Conservation (phyloP, 2,329 filamentous ascomycete genomes). For the Dactylonectria macrodidyma region DNA sequence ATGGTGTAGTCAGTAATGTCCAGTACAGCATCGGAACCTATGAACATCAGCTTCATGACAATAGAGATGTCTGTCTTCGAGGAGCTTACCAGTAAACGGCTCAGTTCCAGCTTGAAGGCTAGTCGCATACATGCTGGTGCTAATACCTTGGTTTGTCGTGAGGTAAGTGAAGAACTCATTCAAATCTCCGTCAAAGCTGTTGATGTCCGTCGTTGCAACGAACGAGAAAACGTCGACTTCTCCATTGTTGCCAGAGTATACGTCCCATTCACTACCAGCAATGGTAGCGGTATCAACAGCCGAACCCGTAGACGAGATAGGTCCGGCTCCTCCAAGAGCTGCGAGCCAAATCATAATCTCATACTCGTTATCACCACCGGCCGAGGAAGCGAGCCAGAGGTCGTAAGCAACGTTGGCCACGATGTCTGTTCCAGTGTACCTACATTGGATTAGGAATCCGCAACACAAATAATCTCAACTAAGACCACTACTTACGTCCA, state of each 20-base stretch:
- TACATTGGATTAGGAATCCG: slow-evolving; percentile 39
- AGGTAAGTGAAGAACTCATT: slow-evolving; percentile 72
- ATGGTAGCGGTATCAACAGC: slow-evolving; percentile 61
- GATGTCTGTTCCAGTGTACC: slow-evolving; percentile 48
- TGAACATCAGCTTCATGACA: not conserved
- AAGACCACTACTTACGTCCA: slow-evolving; percentile 32
- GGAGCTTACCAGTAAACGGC: slow-evolving; percentile 62
- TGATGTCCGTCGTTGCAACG: slow-evolving; percentile 56
- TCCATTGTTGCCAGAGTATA: slow-evolving; percentile 72
- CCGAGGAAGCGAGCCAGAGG: slow-evolving; percentile 67
- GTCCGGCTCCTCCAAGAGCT: slow-evolving; percentile 69
- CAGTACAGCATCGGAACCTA: slow-evolving; percentile 25
- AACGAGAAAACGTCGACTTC: slow-evolving; percentile 72
- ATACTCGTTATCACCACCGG: slow-evolving; percentile 61
- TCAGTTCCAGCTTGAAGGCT: slow-evolving; percentile 61
- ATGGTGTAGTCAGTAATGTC: slow-evolving; percentile 24
- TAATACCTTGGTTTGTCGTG: slow-evolving; percentile 57
- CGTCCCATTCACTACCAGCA: slow-evolving; percentile 66
- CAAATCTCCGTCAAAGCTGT: slow-evolving; percentile 69
- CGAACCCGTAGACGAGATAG: slow-evolving; percentile 56
- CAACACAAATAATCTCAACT: not conserved
- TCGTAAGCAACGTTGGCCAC: slow-evolving; percentile 73
- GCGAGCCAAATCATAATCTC: slow-evolving; percentile 77
- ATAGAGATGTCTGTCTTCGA: rapidly evolving
- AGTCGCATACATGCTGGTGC: slow-evolving; percentile 32